Base-by-base conservation (phyloP, 2,329 filamentous ascomycete species). In the Coniochaeta sp. region DNA sequence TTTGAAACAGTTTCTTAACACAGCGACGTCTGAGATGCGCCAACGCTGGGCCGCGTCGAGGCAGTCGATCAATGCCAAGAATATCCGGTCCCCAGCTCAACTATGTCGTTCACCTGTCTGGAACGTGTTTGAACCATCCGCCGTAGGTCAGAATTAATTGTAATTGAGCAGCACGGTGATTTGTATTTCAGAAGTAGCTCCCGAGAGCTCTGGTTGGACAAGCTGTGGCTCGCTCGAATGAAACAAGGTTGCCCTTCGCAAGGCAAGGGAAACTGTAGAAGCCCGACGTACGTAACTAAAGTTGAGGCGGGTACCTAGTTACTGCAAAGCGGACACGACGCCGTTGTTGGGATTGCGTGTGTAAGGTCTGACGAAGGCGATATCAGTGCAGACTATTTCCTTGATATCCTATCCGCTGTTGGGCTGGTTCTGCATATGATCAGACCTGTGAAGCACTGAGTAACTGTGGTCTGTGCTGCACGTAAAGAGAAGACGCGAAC, bases 1-100 rank as follows among this genome's bases (percentile, higher is more conserved):
- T 58, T 56, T 68, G 66, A 67, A 68, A 68, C 67, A 14, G 64
- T 62, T 60, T 57, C 57, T 31, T 57, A 58, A 55, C 59, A 58
- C 59, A 61, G 57, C 58, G 56, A 40, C 58, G 65, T 69, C 61
- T 66, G 67, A 64, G 63, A 60, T 54, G 57, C 58, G 60, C 60
- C 57, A 56, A 55, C 44, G 59, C 38, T 44, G 58, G 57, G 31
- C 24, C 28, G 58, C 36, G 36, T 54, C 56, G 19, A 47, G n/a
- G 43, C 38, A 40, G 24, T 47, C 47, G 26, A 52, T 52, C 47
- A 52, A 52, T 52, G 47, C 47, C 24, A 52, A 52, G 47, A 22
- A 14, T 24, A 9, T 28, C 22, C 17, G 14, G 24, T 44, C 33
- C n/a, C 33, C n/a, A 11, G 17, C n/a, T 44, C 44, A 11, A 22